Evolutionary conservation across 441 rosid genomes (phyloP).

Genomic region (Corymbia calophylla): DNA sequence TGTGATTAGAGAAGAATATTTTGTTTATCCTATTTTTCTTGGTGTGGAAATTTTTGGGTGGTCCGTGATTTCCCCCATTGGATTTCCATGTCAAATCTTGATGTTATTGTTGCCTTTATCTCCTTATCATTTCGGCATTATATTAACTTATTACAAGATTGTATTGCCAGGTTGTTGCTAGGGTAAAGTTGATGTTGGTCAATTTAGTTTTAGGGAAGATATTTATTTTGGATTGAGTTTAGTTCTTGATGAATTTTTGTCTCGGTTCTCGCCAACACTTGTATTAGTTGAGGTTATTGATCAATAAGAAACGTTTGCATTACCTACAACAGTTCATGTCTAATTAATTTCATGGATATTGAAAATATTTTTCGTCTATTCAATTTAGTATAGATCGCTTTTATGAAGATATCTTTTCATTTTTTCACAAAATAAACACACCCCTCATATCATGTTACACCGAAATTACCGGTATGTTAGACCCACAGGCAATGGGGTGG

Average conservation of each 20-base stretch:
- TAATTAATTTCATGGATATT: background rate
- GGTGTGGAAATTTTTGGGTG: background rate
- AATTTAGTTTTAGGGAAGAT: background rate
- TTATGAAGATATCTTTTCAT: background rate
- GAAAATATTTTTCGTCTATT: background rate
- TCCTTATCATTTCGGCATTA: background rate
- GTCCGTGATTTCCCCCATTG: too few species aligned
- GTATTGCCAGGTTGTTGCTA: background rate
- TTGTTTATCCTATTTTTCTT: background rate
- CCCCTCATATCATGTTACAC: background rate
- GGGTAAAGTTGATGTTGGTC: background rate
- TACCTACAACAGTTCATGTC: background rate
- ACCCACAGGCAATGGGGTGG: background rate
- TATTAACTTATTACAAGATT: background rate
- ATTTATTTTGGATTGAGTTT: background rate
- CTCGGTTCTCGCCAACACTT: background rate
- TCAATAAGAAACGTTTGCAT: background rate
- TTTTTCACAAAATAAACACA: background rate
- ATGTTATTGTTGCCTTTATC: background rate
- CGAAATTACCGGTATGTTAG: background rate
- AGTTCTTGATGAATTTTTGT: background rate
- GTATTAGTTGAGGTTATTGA: background rate
- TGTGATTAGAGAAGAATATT: background rate
- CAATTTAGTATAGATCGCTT: background rate
- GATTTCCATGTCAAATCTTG: background rate